phyloP scores from a whole-genome alignment of 331 rosid species.

The Quercus tomentella region DNA sequence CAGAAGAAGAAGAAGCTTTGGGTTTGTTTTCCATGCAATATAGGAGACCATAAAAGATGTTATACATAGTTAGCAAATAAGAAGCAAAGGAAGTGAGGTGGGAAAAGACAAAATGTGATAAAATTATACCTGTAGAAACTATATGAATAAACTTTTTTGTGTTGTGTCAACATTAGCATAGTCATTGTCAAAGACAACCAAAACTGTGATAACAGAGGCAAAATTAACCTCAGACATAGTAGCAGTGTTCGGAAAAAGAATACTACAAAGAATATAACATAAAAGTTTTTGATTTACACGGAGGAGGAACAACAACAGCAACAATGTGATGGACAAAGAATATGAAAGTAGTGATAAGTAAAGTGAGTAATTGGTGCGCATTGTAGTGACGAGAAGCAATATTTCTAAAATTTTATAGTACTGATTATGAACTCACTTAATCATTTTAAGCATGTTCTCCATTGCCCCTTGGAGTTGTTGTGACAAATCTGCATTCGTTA shows the following conservation, averaged over 20 bases:
- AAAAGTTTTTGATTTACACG: no score
- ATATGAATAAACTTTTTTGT: background rate
- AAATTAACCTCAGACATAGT: no score
- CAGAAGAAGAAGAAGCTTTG: background rate
- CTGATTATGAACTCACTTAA: constrained; percentile 38
- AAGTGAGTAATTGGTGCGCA: background rate
- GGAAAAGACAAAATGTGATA: background rate
- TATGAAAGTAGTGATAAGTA: no score
- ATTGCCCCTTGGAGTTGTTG: constrained; percentile 56
- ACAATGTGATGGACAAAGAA: no score
- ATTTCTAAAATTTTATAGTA: background rate
- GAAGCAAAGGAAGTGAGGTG: background rate
- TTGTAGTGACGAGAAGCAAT: background rate
- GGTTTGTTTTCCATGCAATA: background rate
- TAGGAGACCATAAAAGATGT: background rate
- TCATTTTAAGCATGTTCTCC: constrained; percentile 85
- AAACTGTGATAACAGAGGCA: no score
- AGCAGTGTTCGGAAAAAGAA: no score
- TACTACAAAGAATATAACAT: no score
- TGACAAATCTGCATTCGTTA: constrained; percentile 45
- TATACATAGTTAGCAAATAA: background rate
- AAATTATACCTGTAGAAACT: background rate
- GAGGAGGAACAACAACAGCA: no score
- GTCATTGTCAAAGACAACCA: background rate
- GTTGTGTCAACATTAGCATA: background rate